Evolutionary conservation across 345 rosid species (phyloP).

Genomic region (Toxicodendron radicans): DNA sequence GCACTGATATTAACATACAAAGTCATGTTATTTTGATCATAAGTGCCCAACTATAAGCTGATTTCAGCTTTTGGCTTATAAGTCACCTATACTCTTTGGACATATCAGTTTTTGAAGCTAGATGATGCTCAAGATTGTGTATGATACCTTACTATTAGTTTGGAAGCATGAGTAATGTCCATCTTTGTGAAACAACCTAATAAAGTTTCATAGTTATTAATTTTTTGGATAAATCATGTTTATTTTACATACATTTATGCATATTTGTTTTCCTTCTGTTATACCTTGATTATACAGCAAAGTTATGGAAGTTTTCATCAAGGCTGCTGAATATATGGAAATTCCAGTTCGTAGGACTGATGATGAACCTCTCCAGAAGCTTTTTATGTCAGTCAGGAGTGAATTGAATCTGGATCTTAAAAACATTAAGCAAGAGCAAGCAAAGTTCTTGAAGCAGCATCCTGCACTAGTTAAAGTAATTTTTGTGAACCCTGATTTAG

Average conservation of each 20-base stretch:
- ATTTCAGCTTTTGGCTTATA: background rate
- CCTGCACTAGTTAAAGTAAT: constrained; percentile 93
- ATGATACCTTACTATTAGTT: background rate
- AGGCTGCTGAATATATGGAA: constrained; percentile 98
- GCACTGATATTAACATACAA: no score
- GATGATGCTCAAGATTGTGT: background rate
- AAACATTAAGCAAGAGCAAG: constrained; percentile 99
- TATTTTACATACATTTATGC: background rate
- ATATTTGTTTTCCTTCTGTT: constrained; percentile 3
- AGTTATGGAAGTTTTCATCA: constrained; percentile 96
- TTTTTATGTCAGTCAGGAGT: constrained; percentile 93
- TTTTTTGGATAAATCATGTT: background rate
- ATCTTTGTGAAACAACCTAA: background rate
- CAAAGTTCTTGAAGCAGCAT: constrained; percentile 98
- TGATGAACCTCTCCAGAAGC: constrained; percentile 93
- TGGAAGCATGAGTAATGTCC: background rate
- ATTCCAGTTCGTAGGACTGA: constrained; percentile 96
- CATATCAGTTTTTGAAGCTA: background rate
- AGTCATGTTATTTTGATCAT: background rate
- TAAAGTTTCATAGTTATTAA: background rate
- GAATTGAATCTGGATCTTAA: constrained; percentile 92
- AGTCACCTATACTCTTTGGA: background rate
- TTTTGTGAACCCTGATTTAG: constrained; percentile 13
- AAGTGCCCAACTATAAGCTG: background rate
- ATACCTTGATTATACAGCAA: constrained; percentile 55